Evolutionary conservation across 768 basidiomycete species (phyloP), one percentile per base, ranked within the genome.

Genomic region (Lepiota subincarnata): DNA sequence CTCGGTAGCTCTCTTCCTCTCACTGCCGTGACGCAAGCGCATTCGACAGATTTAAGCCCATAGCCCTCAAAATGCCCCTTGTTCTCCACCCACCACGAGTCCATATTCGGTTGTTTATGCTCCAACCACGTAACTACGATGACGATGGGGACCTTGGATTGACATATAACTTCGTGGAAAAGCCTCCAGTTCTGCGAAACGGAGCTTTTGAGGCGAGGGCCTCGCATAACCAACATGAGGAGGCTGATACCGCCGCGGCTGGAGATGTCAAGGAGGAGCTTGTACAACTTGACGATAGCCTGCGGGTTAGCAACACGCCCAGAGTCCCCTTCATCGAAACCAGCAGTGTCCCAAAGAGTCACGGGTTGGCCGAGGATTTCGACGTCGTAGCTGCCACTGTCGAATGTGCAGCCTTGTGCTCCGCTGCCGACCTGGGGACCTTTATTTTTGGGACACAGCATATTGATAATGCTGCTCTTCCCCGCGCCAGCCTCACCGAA

Each of bases 61-160:
- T 66, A 64, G 10, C n/a, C 40, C 12, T 61, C 63, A 45, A 77
- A n/a, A 77, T 8, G 39, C 42, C 36, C 40, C 44, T 61, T 57
- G 31, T 75, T 64, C 28, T 55, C 51, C 12, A 20, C 36, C 76
- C 76, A 77, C 39, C 58, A 58, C 16, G 67, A 57, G 57, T 61
- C 65, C 13, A 60, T 60, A n/a, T 58, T 48, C 22, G 24, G 24
- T 14, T 65, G 61, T 35, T 67, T 61, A 39, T 65, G 59, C 58
- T 74, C 75, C 8, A 76, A 64, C 24, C 73, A 71, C 1, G 73
- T 74, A 6, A 77, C 51, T 1, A 63, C 69, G 18, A 77, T 50
- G 3, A 70, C 61, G 16, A 71, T 70, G 3, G 76, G 76, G 14
- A 77, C 75, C 36, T 64, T 59, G 28, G 60, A 58, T 40, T 63